Conservation (phyloP, 208 protist genomes). For the Acanthamoeba sp. region DNA sequence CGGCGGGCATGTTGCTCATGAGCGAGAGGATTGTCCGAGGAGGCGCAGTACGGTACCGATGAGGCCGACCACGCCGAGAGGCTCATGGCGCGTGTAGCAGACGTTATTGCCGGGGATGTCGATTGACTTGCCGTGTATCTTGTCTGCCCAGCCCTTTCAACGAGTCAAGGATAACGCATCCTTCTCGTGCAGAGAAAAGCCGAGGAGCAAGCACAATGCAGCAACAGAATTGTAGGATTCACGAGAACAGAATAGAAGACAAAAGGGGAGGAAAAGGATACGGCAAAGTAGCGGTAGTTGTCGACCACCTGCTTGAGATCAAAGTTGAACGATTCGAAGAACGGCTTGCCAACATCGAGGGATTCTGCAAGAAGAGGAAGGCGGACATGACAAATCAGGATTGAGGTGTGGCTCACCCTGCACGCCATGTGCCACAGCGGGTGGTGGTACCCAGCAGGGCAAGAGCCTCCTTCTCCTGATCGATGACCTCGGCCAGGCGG, state of each 20-base stretch:
- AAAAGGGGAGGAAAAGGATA: not conserved
- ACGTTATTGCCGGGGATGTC: conserved; percentile 41
- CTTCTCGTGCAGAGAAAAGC: not conserved
- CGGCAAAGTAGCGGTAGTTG: conserved; percentile 46
- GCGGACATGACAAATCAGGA: not conserved
- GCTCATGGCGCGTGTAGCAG: conserved; percentile 18
- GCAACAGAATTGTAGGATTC: not conserved
- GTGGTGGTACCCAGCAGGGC: not conserved
- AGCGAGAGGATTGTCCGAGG: not conserved
- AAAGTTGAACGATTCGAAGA: conserved; percentile 41
- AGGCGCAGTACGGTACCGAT: not conserved
- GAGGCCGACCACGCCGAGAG: conserved; percentile 16
- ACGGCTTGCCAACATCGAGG: conserved; percentile 4
- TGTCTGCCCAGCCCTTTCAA: conserved; percentile 54
- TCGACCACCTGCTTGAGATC: conserved; percentile 61
- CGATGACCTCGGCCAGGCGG: conserved; percentile 51
- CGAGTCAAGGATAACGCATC: not conserved
- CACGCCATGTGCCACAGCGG: not conserved
- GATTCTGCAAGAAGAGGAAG: not conserved
- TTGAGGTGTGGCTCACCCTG: too few relatives aligned
- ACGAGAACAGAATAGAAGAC: not conserved
- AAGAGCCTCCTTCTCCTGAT: conserved; percentile 26
- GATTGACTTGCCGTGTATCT: conserved; percentile 53
- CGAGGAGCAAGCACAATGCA: not conserved
- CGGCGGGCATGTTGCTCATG: too few relatives aligned